Evolutionary conservation across 352 stramenopile species (phyloP).

Genomic region (Pythium insidiosum): DNA sequence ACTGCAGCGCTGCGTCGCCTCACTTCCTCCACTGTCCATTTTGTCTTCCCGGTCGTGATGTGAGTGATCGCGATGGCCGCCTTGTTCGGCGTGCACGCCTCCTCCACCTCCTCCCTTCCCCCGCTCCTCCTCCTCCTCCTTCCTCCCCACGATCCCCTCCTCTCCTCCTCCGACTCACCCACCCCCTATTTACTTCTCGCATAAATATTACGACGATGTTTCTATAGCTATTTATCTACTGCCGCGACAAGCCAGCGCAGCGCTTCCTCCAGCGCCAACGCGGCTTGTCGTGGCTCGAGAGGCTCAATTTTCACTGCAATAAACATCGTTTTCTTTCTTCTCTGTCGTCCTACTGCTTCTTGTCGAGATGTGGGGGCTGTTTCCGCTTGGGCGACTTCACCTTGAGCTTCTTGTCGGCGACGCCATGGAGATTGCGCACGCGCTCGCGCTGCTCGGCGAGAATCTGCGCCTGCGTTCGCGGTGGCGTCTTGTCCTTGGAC

Average conservation of each 20-base stretch:
- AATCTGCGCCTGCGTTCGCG: slow-evolving; percentile 75
- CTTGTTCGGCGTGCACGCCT: background rate
- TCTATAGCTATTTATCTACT: slow-evolving; percentile 24
- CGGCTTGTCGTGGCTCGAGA: no score
- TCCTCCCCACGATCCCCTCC: slow-evolving; percentile 19
- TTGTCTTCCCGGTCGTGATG: slow-evolving; percentile 16
- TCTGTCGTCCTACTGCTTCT: slow-evolving; percentile 4
- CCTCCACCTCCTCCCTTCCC: background rate
- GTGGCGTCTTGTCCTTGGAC: slow-evolving; percentile 39
- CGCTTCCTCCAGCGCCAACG: no score
- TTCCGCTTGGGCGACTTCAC: slow-evolving; percentile 63
- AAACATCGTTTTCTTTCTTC: slow-evolving; percentile 1
- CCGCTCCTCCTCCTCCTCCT: background rate
- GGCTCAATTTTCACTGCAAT: no score
- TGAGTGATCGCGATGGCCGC: no score
- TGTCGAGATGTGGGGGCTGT: slow-evolving; percentile 29
- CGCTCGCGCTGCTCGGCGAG: slow-evolving; percentile 63
- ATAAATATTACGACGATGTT: slow-evolving; percentile 75
- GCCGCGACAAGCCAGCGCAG: slow-evolving; percentile 11
- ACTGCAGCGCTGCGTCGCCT: background rate
- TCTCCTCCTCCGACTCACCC: slow-evolving; percentile 26
- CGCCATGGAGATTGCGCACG: slow-evolving; percentile 49
- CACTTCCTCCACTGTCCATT: slow-evolving; percentile 13
- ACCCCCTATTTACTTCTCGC: slow-evolving; percentile 77
- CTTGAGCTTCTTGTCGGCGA: slow-evolving; percentile 62